These are phyloP conservation scores for Esteya vermicola DNA, from an alignment of 2,329 filamentous ascomycete genomes.

Conservation along the genomic window DNA sequence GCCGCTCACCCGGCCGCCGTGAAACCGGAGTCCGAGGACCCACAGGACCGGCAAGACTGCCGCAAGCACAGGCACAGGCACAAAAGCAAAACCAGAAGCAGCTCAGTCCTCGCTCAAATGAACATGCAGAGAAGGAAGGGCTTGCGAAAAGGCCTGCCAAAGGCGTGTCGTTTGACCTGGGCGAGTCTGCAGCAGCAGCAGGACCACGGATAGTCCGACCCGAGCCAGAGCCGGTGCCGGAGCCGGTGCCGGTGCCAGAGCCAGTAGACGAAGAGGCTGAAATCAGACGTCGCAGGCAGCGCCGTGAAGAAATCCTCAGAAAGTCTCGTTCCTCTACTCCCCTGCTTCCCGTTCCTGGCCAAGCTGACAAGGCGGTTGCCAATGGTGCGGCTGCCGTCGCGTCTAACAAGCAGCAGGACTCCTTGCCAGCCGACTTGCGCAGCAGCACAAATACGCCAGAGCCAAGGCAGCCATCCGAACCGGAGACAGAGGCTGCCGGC, in stretches of 20 bases:
- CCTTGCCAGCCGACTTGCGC: constrained; percentile 15
- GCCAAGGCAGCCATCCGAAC: constrained; percentile 22
- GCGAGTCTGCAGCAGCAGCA: background rate
- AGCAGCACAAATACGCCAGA: constrained; percentile 4
- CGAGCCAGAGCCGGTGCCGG: constrained; percentile 3
- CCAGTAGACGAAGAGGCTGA: constrained; percentile 68
- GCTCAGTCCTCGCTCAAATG: background rate
- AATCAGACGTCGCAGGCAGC: constrained; percentile 72
- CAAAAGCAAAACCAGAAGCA: background rate
- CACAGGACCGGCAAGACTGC: background rate
- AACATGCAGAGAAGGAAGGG: background rate
- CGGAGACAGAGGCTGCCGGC: background rate
- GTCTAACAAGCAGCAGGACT: constrained; percentile 26
- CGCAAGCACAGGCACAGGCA: background rate
- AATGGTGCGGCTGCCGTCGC: constrained; percentile 37
- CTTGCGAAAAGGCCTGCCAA: constrained; percentile 48
- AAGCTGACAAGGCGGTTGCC: constrained; percentile 36
- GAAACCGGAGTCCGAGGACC: background rate
- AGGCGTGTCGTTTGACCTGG: constrained; percentile 38
- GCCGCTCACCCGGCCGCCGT: constrained; percentile 27
- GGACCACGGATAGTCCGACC: background rate
- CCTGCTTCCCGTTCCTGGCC: constrained; percentile 60
- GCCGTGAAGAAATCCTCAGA: constrained; percentile 71
- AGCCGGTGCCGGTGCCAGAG: constrained; percentile 35
- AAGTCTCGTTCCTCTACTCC: constrained; percentile 66